Percentiles rank a stretch among this genome's conserved stretches.
Evolutionary conservation across 2,329 filamentous ascomycete species (phyloP).

Genomic region (Fusarium armeniacum): DNA sequence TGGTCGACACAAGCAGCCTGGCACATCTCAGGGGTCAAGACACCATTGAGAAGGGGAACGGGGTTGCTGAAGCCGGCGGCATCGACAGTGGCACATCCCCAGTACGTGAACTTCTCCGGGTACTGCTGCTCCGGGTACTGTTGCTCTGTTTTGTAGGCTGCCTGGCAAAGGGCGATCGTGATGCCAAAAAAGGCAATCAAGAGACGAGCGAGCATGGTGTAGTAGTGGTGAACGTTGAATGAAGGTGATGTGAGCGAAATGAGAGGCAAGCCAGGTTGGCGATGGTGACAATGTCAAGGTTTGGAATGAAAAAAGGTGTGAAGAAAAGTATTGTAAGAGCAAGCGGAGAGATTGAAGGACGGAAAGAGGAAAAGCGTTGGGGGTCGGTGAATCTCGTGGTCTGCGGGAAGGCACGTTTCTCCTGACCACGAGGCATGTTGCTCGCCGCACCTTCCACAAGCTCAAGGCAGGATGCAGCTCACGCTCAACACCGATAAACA

Average conservation of each 20-base stretch:
- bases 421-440: slow-evolving; percentile 8
- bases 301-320: not conserved
- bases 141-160: slow-evolving; percentile 27
- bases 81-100: slow-evolving; percentile 46
- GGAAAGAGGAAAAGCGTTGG: not conserved
- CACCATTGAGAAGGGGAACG: slow-evolving; percentile 28
- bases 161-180: slow-evolving; percentile 27
- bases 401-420: not conserved
- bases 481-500: too few species aligned
- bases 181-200: slow-evolving; percentile 45
- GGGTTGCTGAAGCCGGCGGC: slow-evolving; percentile 31
- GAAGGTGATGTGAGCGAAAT: not conserved
- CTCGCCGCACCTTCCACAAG: not conserved
- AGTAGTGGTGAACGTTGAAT: not conserved
- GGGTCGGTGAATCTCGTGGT: not conserved
- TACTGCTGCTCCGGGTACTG: not conserved
- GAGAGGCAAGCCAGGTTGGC: not conserved
- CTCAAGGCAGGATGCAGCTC: not conserved
- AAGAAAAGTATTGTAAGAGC: not conserved
- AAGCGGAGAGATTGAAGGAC: too few species aligned
- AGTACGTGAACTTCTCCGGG: slow-evolving; percentile 42
- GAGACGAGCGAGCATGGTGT: slow-evolving; percentile 45
- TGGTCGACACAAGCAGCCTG: slow-evolving; percentile 39
- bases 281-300: not conserved
- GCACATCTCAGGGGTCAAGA: slow-evolving; percentile 42